A percentile compares a stretch with the other conserved stretches of the same genome.
These are phyloP conservation scores for Metschnikowia henanensis DNA, from an alignment of 805 yeast species.

Conservation along the genomic window DNA sequence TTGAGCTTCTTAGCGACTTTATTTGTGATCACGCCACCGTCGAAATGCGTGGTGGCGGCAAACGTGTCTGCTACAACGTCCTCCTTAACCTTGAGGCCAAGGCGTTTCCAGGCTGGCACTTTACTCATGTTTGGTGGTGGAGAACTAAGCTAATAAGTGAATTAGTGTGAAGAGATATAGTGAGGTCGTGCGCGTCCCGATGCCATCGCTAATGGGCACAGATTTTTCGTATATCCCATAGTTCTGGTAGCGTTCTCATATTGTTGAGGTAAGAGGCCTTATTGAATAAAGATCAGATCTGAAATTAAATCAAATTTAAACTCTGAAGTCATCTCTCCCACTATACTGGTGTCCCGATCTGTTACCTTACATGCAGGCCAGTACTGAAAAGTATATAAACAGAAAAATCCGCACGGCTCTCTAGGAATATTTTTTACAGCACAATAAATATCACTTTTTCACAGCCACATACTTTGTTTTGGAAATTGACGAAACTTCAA, in stretches of 20 bases:
- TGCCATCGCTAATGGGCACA: conserved; percentile 1
- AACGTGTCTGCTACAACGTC: conserved; percentile 46
- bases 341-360: no score
- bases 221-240: background rate
- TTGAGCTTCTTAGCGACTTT: conserved; percentile 45
- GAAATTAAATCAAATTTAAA: no score
- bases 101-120: conserved; percentile 83
- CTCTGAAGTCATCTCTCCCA: no score
- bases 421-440: no score
- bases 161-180: no score
- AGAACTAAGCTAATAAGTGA: background rate
- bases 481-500: no score
- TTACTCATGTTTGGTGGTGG: conserved; percentile 16
- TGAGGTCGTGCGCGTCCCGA: conserved; percentile 19
- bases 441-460: no score
- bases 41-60: conserved; percentile 45
- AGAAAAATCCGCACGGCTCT: background rate
- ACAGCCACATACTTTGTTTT: no score
- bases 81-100: conserved; percentile 64
- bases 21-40: conserved; percentile 39
- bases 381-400: conserved; percentile 1
- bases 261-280: no score
- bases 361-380: background rate
- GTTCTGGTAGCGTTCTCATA: no score
- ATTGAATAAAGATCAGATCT: no score